Percentiles rank a stretch among this genome's conserved stretches.
These are phyloP conservation scores for Proliferodiscus dingleyae DNA, from an alignment of 2,329 filamentous ascomycete genomes.

Conservation along the genomic window DNA sequence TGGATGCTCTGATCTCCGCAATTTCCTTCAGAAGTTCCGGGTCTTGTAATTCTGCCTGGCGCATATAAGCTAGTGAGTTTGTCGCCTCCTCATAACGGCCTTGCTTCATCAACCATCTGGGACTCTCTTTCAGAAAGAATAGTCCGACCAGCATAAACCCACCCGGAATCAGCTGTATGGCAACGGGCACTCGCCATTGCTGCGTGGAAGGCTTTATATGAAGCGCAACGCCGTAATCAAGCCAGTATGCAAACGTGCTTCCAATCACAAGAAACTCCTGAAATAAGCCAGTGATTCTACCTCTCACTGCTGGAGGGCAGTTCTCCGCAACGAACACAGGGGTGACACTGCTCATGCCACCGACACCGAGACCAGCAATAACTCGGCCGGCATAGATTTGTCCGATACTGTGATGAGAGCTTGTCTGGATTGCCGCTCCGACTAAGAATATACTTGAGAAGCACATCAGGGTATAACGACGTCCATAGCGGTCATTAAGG, in stretches of 20 bases:
- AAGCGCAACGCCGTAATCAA: slow-evolving; percentile 44
- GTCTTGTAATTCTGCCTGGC: slow-evolving; percentile 53
- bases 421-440: slow-evolving; percentile 17
- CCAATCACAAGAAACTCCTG: slow-evolving; percentile 35
- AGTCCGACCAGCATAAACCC: slow-evolving; percentile 36
- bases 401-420: slow-evolving; percentile 12
- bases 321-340: slow-evolving; percentile 43
- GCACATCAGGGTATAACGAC: slow-evolving; percentile 41
- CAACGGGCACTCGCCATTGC: slow-evolving; percentile 49
- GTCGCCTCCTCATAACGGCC: slow-evolving; percentile 55
- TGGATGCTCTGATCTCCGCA: slow-evolving; percentile 56
- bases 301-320: slow-evolving; percentile 38
- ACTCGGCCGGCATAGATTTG: slow-evolving; percentile 23
- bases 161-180: slow-evolving; percentile 19
- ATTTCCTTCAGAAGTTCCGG: slow-evolving; percentile 55
- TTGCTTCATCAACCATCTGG: slow-evolving; percentile 65
- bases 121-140: slow-evolving; percentile 34
- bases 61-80: slow-evolving; percentile 50
- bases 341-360: slow-evolving; percentile 41
- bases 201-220: slow-evolving; percentile 35
- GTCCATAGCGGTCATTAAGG: slow-evolving; percentile 41
- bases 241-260: slow-evolving; percentile 38
- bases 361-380: slow-evolving; percentile 35
- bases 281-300: slow-evolving; percentile 35
- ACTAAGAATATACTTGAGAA: slow-evolving; percentile 38